Conservation (phyloP, 768 basidiomycete species). For the Daedaleopsis nitida region DNA sequence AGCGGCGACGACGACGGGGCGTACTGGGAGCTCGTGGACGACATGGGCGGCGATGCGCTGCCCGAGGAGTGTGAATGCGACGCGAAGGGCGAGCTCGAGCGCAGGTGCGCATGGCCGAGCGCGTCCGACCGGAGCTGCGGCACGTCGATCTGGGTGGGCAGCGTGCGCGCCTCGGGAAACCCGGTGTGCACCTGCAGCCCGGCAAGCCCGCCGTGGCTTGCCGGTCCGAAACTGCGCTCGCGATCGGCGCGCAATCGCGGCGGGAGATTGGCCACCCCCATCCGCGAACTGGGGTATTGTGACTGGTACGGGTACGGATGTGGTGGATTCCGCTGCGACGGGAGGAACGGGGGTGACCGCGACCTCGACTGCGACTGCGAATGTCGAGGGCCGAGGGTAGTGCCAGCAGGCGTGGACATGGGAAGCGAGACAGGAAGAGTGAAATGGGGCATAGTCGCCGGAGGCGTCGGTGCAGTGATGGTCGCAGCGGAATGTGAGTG, state of each 20-base stretch:
- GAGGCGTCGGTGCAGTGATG: constrained; percentile 45
- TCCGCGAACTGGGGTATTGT: constrained; percentile 13
- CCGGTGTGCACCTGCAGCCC: neutral
- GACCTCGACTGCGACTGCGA: constrained; percentile 23
- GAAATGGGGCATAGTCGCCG: constrained; percentile 29
- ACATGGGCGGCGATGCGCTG: constrained; percentile 58
- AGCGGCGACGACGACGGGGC: constrained; percentile 31
- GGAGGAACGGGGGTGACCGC: constrained; percentile 21
- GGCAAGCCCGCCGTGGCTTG: neutral
- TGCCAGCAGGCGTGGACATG: constrained; percentile 14
- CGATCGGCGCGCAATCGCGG: constrained; percentile 18
- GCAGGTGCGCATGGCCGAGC: constrained; percentile 12
- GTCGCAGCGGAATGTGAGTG: constrained; percentile 55
- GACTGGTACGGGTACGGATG: constrained; percentile 7
- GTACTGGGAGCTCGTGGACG: constrained; percentile 53
- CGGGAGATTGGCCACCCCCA: constrained; percentile 11
- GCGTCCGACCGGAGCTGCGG: neutral
- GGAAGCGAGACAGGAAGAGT: constrained; percentile 4
- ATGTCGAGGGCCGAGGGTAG: constrained; percentile 24
- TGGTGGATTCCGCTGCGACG: constrained; percentile 11
- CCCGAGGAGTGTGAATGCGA: constrained; percentile 42
- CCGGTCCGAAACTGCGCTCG: constrained; percentile 7
- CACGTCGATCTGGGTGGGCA: neutral
- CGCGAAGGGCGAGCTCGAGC: constrained; percentile 30
- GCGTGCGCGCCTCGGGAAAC: neutral